Conservation (phyloP, 2,329 filamentous ascomycete genomes). For the Aspergillus awamori region DNA sequence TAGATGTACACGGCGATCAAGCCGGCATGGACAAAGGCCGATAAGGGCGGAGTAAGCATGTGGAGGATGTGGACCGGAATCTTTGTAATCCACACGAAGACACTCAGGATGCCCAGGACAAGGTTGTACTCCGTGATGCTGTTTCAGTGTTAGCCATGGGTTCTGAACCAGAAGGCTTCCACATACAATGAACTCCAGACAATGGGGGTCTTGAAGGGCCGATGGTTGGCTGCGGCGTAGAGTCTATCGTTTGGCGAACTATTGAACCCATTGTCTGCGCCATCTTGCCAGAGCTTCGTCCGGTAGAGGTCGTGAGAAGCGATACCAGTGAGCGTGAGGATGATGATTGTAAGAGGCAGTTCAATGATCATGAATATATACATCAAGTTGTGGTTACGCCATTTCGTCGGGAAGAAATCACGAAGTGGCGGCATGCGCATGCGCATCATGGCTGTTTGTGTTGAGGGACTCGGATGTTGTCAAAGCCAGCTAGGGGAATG, state of each 20-base stretch:
- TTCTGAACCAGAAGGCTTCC: not conserved
- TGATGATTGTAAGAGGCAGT: slow-evolving; percentile 59
- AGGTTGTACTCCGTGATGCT: slow-evolving; percentile 65
- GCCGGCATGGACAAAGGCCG: slow-evolving; percentile 54
- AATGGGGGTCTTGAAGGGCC: slow-evolving; percentile 55
- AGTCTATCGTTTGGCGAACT: slow-evolving; percentile 59
- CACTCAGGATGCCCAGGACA: slow-evolving; percentile 62
- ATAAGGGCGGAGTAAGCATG: slow-evolving; percentile 60
- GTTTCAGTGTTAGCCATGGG: slow-evolving; percentile 19
- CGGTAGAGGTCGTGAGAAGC: slow-evolving; percentile 64
- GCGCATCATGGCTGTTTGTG: not conserved
- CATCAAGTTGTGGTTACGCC: slow-evolving; percentile 56
- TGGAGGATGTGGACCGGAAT: slow-evolving; percentile 59
- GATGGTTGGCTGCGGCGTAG: slow-evolving; percentile 63
- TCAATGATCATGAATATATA: slow-evolving; percentile 58
- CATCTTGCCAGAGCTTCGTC: slow-evolving; percentile 64
- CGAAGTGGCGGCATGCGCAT: slow-evolving; percentile 18
- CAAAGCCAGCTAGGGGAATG: not conserved
- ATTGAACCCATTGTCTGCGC: slow-evolving; percentile 64
- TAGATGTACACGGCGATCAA: slow-evolving; percentile 59
- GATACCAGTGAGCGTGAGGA: slow-evolving; percentile 63
- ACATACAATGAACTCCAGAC: slow-evolving; percentile 65
- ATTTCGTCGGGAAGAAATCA: slow-evolving; percentile 57
- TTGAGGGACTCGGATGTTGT: not conserved
- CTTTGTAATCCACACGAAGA: slow-evolving; percentile 64